Base-by-base conservation (phyloP, 2,329 filamentous ascomycete species). In the Trichoderma arundinaceum region DNA sequence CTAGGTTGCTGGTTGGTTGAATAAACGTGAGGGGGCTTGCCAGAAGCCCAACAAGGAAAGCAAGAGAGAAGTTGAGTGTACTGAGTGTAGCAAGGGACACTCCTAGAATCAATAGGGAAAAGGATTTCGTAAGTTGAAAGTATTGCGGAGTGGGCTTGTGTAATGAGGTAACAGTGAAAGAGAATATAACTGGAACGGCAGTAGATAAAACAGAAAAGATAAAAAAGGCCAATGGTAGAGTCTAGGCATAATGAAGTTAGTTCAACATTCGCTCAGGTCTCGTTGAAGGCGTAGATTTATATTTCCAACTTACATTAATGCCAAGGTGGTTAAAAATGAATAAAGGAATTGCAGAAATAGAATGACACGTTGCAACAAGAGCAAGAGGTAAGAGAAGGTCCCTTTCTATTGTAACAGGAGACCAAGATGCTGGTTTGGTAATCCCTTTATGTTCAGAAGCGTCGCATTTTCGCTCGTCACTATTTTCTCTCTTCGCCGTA, bases 1-100 rank as follows among this genome's bases (percentile, higher is more conserved):
- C 71, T n/a, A 80, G 70, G 68, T 71, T 78, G 12, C 72, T 71
- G 61, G 80, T 81, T 0, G 86, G 83, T 7, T 77, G 83, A 17
- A 90, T 81, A 75, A 97, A 97, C n/a, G 88, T 89, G 13, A 98
- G 82, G 0, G 94, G 94, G 3, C 86, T 82, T 49, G 92, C 88
- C 52, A 94, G 80, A 2, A 98, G 80, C 43, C 95, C 95, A 58
- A 97, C 83, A 43, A 97, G 82, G 74, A 98, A 90, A 54, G 92
- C 89, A 13, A 97, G 88, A 3, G 91, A 93, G 82, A 99, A 99
- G 79, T 99, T 99, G 59, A 99, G 86, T 0, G 94, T 99, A 2
- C 95, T 94, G 12, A 99, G 89, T 0, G 94, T 90, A 12, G 94
- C 94, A 69, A 99, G 88, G 72, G 92, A 94, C 82, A 97, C 92